These are phyloP conservation scores for Corchorus olitorius DNA, from an alignment of 345 rosid species.

Conservation along the genomic window DNA sequence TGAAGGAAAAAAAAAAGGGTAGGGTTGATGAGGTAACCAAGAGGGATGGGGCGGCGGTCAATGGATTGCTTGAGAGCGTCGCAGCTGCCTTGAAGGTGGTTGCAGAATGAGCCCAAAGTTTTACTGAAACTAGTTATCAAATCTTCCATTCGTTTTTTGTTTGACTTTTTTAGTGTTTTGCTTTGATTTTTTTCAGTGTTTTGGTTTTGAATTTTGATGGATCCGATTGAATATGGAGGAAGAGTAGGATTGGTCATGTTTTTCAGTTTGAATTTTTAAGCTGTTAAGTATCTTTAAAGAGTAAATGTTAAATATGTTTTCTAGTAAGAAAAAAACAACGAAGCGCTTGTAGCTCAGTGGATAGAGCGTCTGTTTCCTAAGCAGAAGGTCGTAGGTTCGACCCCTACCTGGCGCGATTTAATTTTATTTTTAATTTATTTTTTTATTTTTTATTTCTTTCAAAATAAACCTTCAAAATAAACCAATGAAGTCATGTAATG, in stretches of 20 bases:
- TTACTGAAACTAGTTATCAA: slow-evolving; percentile 43
- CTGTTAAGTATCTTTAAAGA: too few relatives aligned
- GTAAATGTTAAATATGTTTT: too few relatives aligned
- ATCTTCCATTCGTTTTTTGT: slow-evolving; percentile 81
- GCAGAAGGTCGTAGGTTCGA: slow-evolving; percentile 97
- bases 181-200: not conserved
- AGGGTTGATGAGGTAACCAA: slow-evolving; percentile 32
- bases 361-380: slow-evolving; percentile 99
- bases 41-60: slow-evolving; percentile 81
- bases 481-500: too few relatives aligned
- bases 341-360: slow-evolving; percentile 95
- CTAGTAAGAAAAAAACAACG: too few relatives aligned
- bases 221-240: too few relatives aligned
- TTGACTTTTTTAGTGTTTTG: too few relatives aligned
- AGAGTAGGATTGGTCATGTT: too few relatives aligned
- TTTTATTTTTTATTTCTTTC: too few relatives aligned
- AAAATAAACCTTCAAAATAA: too few relatives aligned
- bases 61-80: slow-evolving; percentile 75
- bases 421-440: too few relatives aligned
- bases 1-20: not conserved
- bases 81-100: slow-evolving; percentile 64
- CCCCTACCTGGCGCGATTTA: slow-evolving; percentile 84
- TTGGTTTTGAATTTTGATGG: not conserved
- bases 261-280: too few relatives aligned
- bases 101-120: slow-evolving; percentile 66